Evolutionary conservation across 148 eudicot genomes (phyloP).

Genomic region (Persicaria tinctoria): DNA sequence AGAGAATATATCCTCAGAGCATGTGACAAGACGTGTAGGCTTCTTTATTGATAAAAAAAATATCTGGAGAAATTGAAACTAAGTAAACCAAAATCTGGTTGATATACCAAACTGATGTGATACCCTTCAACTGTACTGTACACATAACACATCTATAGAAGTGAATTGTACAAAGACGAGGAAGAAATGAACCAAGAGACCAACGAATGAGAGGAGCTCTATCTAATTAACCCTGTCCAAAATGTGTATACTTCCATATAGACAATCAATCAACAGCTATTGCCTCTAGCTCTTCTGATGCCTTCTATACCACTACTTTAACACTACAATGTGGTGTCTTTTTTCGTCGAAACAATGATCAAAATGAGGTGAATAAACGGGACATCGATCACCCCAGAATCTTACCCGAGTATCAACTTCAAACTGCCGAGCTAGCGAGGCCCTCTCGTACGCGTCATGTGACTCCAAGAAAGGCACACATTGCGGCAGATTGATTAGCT

Average conservation of each 20-base stretch:
- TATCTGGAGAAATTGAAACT: too few relatives aligned
- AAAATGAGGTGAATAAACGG: background rate
- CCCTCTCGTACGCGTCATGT: background rate
- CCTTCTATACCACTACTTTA: background rate
- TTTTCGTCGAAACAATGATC: background rate
- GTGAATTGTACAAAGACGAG: background rate
- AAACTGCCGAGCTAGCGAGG: background rate
- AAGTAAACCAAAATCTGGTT: too few relatives aligned
- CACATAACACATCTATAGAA: background rate
- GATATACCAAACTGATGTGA: background rate
- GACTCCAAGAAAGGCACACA: background rate
- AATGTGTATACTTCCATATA: background rate
- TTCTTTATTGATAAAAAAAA: too few relatives aligned
- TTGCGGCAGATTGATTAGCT: background rate
- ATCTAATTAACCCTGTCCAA: too few relatives aligned
- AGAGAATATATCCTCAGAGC: too few relatives aligned
- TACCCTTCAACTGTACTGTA: background rate
- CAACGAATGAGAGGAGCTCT: background rate
- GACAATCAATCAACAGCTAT: too few relatives aligned
- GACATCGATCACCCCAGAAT: background rate
- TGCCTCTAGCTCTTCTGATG: background rate
- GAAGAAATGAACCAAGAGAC: background rate
- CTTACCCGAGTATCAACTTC: too few relatives aligned
- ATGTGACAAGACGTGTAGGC: too few relatives aligned
- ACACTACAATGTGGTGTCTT: background rate